Conservation (phyloP, 2,329 filamentous ascomycete species). For the Cladosporium sphaerospermum region DNA sequence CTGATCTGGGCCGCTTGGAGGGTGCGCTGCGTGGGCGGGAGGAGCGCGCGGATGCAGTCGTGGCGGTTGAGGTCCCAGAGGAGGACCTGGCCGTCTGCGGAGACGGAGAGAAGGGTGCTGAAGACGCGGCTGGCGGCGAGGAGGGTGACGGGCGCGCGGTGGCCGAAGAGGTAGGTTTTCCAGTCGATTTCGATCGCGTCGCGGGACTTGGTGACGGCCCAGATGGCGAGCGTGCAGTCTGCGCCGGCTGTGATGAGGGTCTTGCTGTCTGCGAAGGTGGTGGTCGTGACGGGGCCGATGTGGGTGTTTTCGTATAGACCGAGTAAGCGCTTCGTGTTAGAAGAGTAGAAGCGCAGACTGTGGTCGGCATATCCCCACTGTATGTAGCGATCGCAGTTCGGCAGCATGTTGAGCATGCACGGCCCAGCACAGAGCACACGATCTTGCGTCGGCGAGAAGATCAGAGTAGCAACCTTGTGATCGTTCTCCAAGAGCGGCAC, state of each 20-base stretch:
- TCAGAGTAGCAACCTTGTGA: conserved; percentile 73
- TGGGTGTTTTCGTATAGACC: conserved; percentile 93
- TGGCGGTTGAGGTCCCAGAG: conserved; percentile 92
- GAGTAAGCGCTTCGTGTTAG: conserved; percentile 73
- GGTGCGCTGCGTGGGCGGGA: conserved; percentile 49
- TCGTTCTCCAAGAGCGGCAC: conserved; percentile 69
- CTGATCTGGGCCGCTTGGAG: conserved; percentile 76
- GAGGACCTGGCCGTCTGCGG: conserved; percentile 72
- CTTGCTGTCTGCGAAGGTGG: conserved; percentile 79
- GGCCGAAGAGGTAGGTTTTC: conserved; percentile 78
- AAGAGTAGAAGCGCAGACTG: conserved; percentile 83
- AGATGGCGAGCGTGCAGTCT: conserved; percentile 85
- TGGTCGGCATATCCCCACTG: conserved; percentile 96
- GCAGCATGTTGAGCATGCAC: conserved; percentile 80
- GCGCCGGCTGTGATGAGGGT: conserved; percentile 87
- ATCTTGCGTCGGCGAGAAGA: conserved; percentile 73
- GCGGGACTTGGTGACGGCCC: conserved; percentile 54
- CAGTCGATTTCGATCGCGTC: conserved; percentile 75
- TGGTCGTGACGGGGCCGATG: conserved; percentile 77
- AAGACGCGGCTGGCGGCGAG: conserved; percentile 84
- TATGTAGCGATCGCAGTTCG: conserved; percentile 80
- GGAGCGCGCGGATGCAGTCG: conserved; percentile 59
- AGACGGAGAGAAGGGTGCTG: conserved; percentile 78
- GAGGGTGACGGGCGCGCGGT: conserved; percentile 73
- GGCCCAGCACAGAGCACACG: conserved; percentile 76